These are phyloP conservation scores for Amanita subjunquillea DNA, from an alignment of 768 basidiomycete species.

Conservation along the genomic window DNA sequence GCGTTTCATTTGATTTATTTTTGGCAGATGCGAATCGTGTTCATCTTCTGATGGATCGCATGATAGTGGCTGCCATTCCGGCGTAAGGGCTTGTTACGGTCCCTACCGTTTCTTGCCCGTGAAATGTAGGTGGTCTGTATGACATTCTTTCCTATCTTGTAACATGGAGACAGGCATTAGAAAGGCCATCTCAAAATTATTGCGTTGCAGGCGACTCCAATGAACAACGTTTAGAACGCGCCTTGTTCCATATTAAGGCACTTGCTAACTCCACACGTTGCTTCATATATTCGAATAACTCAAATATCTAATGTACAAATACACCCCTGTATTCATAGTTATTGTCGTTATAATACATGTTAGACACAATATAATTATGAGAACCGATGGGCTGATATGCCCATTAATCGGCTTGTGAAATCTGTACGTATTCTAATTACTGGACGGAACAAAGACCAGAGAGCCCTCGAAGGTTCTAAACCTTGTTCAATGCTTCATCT, in stretches of 20 bases:
- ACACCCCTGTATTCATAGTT: not conserved
- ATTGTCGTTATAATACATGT: not conserved
- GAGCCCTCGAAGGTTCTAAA: not conserved
- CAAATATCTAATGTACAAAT: not conserved
- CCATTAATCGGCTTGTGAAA: not conserved
- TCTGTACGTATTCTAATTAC: not conserved
- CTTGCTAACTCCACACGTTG: too few species aligned
- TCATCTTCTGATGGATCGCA: not conserved
- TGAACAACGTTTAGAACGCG: not conserved
- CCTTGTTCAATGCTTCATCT: slow-evolving; percentile 50
- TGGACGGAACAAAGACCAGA: not conserved
- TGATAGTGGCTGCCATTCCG: not conserved
- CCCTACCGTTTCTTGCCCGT: not conserved
- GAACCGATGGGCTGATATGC: not conserved
- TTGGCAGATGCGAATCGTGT: not conserved
- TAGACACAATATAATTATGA: not conserved
- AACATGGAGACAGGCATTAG: not conserved
- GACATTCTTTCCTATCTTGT: not conserved
- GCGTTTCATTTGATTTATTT: not conserved
- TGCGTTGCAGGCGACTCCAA: not conserved
- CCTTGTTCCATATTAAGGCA: too few species aligned
- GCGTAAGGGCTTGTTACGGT: not conserved
- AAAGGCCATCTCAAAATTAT: not conserved
- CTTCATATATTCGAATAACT: too few species aligned
- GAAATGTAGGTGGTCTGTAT: not conserved